Percentiles rank a stretch among this genome's conserved stretches.
These are phyloP conservation scores for Phytophthora colocasiae DNA, from an alignment of 352 stramenopile species.

Conservation along the genomic window DNA sequence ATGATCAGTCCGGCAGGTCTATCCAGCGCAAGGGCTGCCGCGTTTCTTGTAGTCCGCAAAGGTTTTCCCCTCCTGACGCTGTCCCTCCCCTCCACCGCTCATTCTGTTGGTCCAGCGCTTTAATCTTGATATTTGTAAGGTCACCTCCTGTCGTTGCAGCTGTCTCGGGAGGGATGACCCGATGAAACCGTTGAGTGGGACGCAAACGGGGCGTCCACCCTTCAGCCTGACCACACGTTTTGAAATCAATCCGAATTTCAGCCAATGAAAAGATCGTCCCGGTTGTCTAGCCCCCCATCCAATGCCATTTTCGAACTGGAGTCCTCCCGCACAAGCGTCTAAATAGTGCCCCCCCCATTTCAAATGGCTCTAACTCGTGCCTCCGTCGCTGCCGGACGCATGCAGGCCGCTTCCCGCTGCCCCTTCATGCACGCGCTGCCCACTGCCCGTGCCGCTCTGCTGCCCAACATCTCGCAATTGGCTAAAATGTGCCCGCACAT, in stretches of 20 bases:
- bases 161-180: constrained; percentile 30
- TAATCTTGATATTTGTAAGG: constrained; percentile 8
- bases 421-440: constrained; percentile 87
- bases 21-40: constrained; percentile 4
- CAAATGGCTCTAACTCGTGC: constrained; percentile 75
- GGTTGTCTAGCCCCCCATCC: constrained; percentile 6
- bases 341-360: neutral
- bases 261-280: neutral
- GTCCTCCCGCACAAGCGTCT: constrained; percentile 28
- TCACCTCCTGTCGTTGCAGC: neutral
- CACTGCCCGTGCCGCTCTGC: constrained; percentile 71
- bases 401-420: constrained; percentile 80
- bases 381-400: constrained; percentile 67
- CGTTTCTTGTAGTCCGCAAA: constrained; percentile 32
- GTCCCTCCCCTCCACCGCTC: constrained; percentile 8
- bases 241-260: neutral
- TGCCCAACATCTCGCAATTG: constrained; percentile 88
- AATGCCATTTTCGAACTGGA: constrained; percentile 51
- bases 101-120: constrained; percentile 31
- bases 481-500: constrained; percentile 90
- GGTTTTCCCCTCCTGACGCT: constrained; percentile 33
- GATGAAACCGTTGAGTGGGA: constrained; percentile 22
- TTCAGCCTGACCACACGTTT: constrained; percentile 20
- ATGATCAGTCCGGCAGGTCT: constrained; percentile 27
- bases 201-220: constrained; percentile 22